Evolutionary conservation across 2,329 filamentous ascomycete species (phyloP).

Genomic region (Exophiala aquamarina): DNA sequence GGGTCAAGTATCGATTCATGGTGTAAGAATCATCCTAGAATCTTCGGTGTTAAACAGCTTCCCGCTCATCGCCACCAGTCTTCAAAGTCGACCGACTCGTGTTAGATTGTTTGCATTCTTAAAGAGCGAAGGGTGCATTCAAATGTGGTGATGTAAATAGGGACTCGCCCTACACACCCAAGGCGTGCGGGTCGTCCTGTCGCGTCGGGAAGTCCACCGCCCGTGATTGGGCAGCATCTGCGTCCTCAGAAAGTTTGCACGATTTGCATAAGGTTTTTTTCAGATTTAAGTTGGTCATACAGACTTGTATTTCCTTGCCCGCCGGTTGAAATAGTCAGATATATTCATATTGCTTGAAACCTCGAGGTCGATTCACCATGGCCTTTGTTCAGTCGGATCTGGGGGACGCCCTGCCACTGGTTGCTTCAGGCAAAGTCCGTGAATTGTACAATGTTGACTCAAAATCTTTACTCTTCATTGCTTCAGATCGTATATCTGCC

Average conservation of each 20-base stretch:
- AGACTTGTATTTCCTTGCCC: not conserved
- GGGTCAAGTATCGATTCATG: constrained; percentile 84
- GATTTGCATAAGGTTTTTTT: constrained; percentile 3
- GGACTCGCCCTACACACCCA: too few species aligned
- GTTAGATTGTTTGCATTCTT: too few species aligned
- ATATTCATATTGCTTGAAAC: not conserved
- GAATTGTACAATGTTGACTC: constrained; percentile 75
- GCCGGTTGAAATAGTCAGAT: not conserved
- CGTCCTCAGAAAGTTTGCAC: not conserved
- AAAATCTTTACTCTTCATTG: constrained; percentile 74
- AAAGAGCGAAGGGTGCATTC: too few species aligned
- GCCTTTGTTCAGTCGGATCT: constrained; percentile 39
- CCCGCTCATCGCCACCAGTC: too few species aligned
- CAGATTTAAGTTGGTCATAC: too few species aligned
- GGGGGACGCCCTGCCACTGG: constrained; percentile 44
- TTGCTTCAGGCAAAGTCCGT: constrained; percentile 72
- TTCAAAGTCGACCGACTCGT: too few species aligned
- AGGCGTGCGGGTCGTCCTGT: too few species aligned
- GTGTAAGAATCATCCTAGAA: constrained; percentile 3
- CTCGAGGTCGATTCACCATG: constrained; percentile 12
- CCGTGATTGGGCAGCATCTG: too few species aligned
- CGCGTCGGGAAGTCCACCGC: too few species aligned
- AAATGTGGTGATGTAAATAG: too few species aligned
- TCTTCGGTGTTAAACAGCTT: too few species aligned
- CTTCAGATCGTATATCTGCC: constrained; percentile 88